Evolutionary conservation across 73 alveolate species (phyloP).

Genomic region (Breviolum minutum): DNA sequence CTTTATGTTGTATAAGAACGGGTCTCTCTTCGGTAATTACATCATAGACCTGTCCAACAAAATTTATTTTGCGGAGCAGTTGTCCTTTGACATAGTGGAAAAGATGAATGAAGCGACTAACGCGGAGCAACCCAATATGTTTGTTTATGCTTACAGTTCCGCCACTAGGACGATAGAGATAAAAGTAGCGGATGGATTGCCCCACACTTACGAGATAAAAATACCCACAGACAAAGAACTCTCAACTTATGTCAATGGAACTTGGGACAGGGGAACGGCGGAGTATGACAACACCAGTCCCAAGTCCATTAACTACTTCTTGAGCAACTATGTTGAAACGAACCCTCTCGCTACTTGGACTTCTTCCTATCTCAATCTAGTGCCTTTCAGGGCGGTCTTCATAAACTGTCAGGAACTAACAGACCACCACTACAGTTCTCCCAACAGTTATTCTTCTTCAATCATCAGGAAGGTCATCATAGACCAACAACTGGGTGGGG

Average conservation of each 20-base stretch:
- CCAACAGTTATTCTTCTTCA: neutral
- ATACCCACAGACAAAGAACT: neutral
- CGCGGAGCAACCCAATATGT: neutral
- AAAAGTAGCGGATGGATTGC: neutral
- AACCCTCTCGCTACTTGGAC: neutral
- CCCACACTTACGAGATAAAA: neutral
- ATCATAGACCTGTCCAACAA: neutral
- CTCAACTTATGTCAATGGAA: neutral
- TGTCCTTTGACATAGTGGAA: neutral
- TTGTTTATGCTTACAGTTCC: neutral
- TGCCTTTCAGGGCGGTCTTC: neutral
- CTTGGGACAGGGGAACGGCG: neutral
- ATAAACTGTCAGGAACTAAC: neutral
- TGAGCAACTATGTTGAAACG: neutral
- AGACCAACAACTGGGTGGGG: constrained; percentile 1
- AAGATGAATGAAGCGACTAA: neutral
- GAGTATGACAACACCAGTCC: neutral
- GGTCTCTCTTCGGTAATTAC: neutral
- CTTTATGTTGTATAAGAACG: neutral
- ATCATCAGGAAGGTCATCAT: neutral
- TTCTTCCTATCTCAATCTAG: neutral
- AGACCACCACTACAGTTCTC: constrained; percentile 1
- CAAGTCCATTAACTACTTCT: neutral
- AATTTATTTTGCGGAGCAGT: neutral
- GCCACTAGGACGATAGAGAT: neutral